Conservation (phyloP, 2,329 filamentous ascomycete species). For the Alternaria solani region DNA sequence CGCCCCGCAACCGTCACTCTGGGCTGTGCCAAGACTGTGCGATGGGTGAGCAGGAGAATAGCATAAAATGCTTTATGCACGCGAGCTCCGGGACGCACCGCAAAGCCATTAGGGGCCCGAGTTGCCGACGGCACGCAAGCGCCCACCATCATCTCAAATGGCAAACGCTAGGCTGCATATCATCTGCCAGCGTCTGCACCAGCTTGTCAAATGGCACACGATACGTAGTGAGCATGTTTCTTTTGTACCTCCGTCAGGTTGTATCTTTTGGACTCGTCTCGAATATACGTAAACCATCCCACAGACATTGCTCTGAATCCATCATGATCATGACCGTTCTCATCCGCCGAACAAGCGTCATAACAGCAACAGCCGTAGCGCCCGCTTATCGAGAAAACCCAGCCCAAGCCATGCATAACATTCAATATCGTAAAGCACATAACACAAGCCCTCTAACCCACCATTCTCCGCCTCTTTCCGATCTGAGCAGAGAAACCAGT, state of each 20-base stretch:
- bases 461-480: constrained; percentile 96
- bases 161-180: constrained; percentile 4
- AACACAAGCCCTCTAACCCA: constrained; percentile 66
- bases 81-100: constrained; percentile 4
- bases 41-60: constrained; percentile 18
- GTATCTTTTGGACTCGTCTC: neutral
- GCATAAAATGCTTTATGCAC: constrained; percentile 3
- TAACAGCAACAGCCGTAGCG: constrained; percentile 26
- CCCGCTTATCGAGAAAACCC: constrained; percentile 26
- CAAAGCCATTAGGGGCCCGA: constrained; percentile 20
- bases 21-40: constrained; percentile 23
- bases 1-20: constrained; percentile 20
- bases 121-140: constrained; percentile 25
- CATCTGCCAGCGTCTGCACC: constrained; percentile 18
- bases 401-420: constrained; percentile 33
- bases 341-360: constrained; percentile 7
- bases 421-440: constrained; percentile 32
- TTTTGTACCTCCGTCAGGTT: neutral
- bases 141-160: constrained; percentile 15
- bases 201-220: neutral
- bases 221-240: neutral
- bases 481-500: constrained; percentile 99
- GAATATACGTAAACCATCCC: constrained; percentile 1
- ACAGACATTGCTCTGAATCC: constrained; percentile 6
- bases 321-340: constrained; percentile 15